Percentiles rank a stretch among this genome's conserved stretches.
Evolutionary conservation across 441 rosid species (phyloP).

Genomic region (Populus hybrid): DNA sequence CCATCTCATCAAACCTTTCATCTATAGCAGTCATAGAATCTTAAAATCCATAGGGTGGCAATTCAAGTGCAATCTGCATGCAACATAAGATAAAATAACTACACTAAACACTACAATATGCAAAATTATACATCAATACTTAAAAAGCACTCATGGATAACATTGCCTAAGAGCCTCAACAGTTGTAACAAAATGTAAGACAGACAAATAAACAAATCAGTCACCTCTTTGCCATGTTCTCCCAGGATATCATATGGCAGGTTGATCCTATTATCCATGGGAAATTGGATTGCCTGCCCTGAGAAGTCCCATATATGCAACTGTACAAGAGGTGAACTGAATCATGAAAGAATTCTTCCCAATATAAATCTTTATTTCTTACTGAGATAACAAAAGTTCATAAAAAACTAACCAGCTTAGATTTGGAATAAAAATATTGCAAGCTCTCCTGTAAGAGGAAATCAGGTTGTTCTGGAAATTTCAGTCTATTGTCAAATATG

Average conservation of each 20-base stretch:
- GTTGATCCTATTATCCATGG: conserved; percentile 33
- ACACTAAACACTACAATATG: background rate
- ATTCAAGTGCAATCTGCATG: conserved; percentile 47
- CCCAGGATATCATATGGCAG: conserved; percentile 23
- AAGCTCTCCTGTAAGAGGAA: conserved; percentile 43
- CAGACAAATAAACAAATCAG: background rate
- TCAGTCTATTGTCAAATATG: conserved; percentile 15
- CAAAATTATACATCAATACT: background rate
- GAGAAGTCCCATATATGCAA: conserved; percentile 64
- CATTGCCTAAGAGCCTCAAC: background rate
- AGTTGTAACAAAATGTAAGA: background rate
- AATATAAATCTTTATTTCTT: conserved; percentile 3
- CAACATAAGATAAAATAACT: background rate
- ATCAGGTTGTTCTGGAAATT: conserved; percentile 46
- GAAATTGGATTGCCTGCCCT: conserved; percentile 48
- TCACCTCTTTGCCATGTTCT: conserved; percentile 29
- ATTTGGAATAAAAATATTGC: conserved; percentile 37
- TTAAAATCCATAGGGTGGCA: conserved; percentile 53
- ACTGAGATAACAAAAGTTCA: background rate
- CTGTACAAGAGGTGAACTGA: conserved; percentile 32
- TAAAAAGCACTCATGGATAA: too few species aligned
- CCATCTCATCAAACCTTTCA: conserved; percentile 32
- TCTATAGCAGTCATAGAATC: conserved; percentile 31
- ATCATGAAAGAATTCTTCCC: background rate
- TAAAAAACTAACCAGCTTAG: conserved; percentile 38